Conservation (phyloP, 805 yeast genomes). For the Novakomyces olei region DNA sequence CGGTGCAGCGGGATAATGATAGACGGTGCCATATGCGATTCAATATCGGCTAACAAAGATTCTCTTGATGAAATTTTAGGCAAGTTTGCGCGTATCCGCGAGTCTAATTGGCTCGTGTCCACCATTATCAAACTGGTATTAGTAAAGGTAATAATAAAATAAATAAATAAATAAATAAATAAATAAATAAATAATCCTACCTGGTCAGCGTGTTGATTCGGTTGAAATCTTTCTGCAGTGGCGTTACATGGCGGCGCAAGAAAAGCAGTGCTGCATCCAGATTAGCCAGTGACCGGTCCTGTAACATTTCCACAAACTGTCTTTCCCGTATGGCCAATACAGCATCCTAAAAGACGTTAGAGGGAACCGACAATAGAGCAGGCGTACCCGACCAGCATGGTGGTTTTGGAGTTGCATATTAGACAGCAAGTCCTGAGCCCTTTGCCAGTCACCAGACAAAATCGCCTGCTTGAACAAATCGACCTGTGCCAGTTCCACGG, state of each 20-base stretch:
- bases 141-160: too few species aligned
- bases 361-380: not conserved
- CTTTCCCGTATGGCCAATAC: slow-evolving; percentile 20
- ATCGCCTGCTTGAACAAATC: slow-evolving; percentile 20
- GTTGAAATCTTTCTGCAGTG: too few species aligned
- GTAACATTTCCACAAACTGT: slow-evolving; percentile 22
- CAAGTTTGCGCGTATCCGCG: not conserved
- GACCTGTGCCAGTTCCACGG: slow-evolving; percentile 22
- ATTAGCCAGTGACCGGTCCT: slow-evolving; percentile 13
- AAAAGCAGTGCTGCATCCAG: not conserved
- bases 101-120: not conserved
- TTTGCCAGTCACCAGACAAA: slow-evolving; percentile 22
- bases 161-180: too few species aligned
- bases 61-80: not conserved
- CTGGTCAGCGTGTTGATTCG: too few species aligned
- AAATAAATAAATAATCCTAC: too few species aligned
- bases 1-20: slow-evolving; percentile 33
- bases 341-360: slow-evolving; percentile 7
- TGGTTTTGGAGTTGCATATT: slow-evolving; percentile 12
- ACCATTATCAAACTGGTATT: not conserved
- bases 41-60: not conserved
- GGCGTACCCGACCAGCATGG: slow-evolving; percentile 8
- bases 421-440: slow-evolving; percentile 16
- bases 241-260: not conserved
- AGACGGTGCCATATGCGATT: slow-evolving; percentile 26